These are phyloP conservation scores for Bertia moriformis DNA, from an alignment of 2,329 filamentous ascomycete genomes.

Conservation along the genomic window DNA sequence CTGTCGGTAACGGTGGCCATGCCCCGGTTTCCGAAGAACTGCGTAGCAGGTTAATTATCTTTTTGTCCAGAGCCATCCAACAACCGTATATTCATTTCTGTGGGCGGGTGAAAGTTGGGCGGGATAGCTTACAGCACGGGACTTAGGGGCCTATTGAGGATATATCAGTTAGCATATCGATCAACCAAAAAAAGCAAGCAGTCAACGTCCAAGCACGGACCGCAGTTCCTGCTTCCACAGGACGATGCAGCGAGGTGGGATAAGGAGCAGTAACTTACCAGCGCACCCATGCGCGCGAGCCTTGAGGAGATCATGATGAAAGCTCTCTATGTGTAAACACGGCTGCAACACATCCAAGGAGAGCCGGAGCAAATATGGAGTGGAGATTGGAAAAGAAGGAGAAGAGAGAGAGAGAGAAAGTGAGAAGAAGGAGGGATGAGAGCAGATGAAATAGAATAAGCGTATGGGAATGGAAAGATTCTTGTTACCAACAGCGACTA, in stretches of 20 bases:
- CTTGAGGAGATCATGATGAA: constrained; percentile 15
- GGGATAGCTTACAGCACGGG: constrained; percentile 16
- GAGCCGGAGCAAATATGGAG: constrained; percentile 2
- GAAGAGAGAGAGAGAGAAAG: constrained; percentile 4
- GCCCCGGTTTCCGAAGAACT: constrained; percentile 16
- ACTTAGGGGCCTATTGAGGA: neutral
- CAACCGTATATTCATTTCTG: too few relatives aligned
- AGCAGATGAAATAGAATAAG: neutral
- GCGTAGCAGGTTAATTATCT: constrained; percentile 28
- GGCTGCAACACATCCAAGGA: constrained; percentile 1
- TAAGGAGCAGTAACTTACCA: neutral
- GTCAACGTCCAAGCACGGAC: too few relatives aligned
- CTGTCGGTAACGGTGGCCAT: constrained; percentile 55
- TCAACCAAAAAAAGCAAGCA: too few relatives aligned
- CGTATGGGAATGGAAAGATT: neutral
- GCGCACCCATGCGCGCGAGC: constrained; percentile 20
- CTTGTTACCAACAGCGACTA: too few relatives aligned
- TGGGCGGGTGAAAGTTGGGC: constrained; percentile 17
- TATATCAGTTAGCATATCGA: too few relatives aligned
- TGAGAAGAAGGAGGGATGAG: neutral
- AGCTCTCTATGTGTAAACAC: constrained; percentile 2
- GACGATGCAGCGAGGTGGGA: neutral
- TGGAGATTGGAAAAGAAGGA: constrained; percentile 3
- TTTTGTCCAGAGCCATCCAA: too few relatives aligned
- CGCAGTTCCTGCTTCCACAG: too few relatives aligned